phyloP scores from a whole-genome alignment of 2,329 filamentous ascomycete species.

The Pyricularia pennisetigena region DNA sequence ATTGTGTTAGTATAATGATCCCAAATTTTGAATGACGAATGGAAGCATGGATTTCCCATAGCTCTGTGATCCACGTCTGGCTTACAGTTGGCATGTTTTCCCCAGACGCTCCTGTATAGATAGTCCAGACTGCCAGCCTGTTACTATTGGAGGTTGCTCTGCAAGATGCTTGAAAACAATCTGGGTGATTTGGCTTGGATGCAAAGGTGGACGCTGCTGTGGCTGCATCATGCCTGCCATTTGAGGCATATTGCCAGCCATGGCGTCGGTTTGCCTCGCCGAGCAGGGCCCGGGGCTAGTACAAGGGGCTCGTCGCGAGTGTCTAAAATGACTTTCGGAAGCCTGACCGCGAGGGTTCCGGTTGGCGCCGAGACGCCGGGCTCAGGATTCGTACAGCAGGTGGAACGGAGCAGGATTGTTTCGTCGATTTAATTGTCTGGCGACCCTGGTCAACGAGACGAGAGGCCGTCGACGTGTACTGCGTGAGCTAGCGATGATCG shows the following conservation, averaged over 20 bases:
- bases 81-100: conserved; percentile 33
- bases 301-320: not conserved
- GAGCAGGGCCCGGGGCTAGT: not conserved
- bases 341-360: not conserved
- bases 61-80: conserved; percentile 5
- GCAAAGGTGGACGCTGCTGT: conserved; percentile 40
- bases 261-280: conserved; percentile 28
- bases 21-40: not conserved
- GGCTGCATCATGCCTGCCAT: conserved; percentile 37
- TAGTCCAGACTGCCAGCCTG: conserved; percentile 29
- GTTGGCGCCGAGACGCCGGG: not conserved
- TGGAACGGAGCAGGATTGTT: not conserved
- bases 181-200: conserved; percentile 32
- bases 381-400: not conserved
- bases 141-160: conserved; percentile 18
- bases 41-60: not conserved
- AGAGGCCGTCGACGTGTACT: not conserved
- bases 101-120: conserved; percentile 29
- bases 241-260: conserved; percentile 46
- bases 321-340: not conserved
- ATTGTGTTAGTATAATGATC: not conserved
- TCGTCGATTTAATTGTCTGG: not conserved
- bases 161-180: conserved; percentile 20
- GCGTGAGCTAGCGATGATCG: not conserved
- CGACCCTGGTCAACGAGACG: not conserved